A percentile compares a stretch with the other conserved stretches of the same genome.
Conservation (phyloP, 2,329 filamentous ascomycete species). For the Aspergillus candidus region DNA sequence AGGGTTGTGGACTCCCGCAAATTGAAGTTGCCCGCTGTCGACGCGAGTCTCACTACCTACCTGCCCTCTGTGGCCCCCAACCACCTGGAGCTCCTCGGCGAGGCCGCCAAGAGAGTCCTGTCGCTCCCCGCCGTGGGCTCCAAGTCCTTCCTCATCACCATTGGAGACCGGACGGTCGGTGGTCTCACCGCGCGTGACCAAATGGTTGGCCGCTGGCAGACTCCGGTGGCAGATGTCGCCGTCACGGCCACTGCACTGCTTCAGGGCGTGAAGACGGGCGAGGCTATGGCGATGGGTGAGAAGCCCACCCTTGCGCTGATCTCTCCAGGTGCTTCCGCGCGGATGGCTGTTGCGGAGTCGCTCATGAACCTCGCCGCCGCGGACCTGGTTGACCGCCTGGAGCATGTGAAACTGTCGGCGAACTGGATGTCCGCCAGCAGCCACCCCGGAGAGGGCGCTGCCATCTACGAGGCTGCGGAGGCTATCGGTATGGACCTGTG, state of each 20-base stretch:
- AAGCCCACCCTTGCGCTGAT: constrained; percentile 85
- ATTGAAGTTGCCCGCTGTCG: constrained; percentile 63
- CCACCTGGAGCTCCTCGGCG: constrained; percentile 46
- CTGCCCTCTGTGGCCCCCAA: constrained; percentile 51
- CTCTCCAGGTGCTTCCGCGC: constrained; percentile 78
- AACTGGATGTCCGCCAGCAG: constrained; percentile 99
- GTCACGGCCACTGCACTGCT: constrained; percentile 81
- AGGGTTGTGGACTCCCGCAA: constrained; percentile 66
- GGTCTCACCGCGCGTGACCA: constrained; percentile 85
- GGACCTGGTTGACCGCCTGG: constrained; percentile 64
- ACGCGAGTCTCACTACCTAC: constrained; percentile 65
- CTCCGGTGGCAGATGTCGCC: constrained; percentile 86
- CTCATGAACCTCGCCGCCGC: constrained; percentile 88
- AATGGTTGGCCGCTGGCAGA: constrained; percentile 95
- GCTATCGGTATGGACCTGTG: constrained; percentile 91
- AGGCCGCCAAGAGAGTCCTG: constrained; percentile 76
- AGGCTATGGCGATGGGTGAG: constrained; percentile 98
- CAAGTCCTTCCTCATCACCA: constrained; percentile 95
- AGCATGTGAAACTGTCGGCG: constrained; percentile 78
- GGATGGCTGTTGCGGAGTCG: constrained; percentile 93
- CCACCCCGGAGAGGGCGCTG: constrained; percentile 86
- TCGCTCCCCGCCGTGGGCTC: constrained; percentile 86
- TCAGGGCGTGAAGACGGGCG: constrained; percentile 67
- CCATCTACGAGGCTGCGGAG: constrained; percentile 86
- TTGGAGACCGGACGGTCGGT: constrained; percentile 86